A percentile compares a stretch with the other conserved stretches of the same genome.
Evolutionary conservation across 208 protist genomes (phyloP).

Genomic region (Wallacemonas rigidus): DNA sequence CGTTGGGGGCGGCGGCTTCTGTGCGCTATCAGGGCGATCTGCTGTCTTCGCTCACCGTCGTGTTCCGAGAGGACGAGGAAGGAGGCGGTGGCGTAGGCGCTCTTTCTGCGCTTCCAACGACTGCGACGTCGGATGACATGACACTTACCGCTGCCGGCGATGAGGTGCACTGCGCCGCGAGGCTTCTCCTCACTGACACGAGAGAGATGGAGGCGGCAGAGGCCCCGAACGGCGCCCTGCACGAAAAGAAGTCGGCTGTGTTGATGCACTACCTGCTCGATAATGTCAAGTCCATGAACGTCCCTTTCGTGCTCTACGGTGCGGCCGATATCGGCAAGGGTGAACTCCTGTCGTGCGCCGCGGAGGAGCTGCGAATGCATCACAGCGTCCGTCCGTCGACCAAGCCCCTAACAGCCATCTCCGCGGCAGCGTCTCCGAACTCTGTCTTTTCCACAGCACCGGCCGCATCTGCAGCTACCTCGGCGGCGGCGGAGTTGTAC

Average conservation of each 20-base stretch:
- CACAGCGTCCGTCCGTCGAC: constrained; percentile 14
- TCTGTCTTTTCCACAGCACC: neutral
- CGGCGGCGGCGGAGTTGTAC: neutral
- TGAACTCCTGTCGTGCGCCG: constrained; percentile 57
- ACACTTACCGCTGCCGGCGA: neutral
- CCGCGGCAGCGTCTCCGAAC: constrained; percentile 17
- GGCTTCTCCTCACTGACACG: neutral
- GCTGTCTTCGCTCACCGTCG: constrained; percentile 38
- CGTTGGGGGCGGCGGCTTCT: neutral
- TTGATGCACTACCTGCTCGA: constrained; percentile 41
- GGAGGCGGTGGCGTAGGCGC: neutral
- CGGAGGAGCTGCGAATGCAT: constrained; percentile 24
- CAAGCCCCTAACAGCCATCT: neutral
- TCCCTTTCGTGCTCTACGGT: constrained; percentile 78
- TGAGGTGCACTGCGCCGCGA: neutral
- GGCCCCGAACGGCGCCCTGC: constrained; percentile 28
- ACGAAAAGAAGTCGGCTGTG: constrained; percentile 46
- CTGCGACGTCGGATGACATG: neutral
- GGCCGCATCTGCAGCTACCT: neutral
- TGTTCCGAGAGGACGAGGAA: constrained; percentile 42
- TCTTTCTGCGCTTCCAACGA: neutral
- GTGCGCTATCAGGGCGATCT: constrained; percentile 83
- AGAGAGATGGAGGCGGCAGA: constrained; percentile 1
- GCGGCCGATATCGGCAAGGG: constrained; percentile 55
- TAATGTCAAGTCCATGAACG: constrained; percentile 34